Percentiles rank a stretch among this genome's conserved stretches.
These are phyloP conservation scores for Globisporangium lucens DNA, from an alignment of 352 stramenopile species.

Conservation along the genomic window DNA sequence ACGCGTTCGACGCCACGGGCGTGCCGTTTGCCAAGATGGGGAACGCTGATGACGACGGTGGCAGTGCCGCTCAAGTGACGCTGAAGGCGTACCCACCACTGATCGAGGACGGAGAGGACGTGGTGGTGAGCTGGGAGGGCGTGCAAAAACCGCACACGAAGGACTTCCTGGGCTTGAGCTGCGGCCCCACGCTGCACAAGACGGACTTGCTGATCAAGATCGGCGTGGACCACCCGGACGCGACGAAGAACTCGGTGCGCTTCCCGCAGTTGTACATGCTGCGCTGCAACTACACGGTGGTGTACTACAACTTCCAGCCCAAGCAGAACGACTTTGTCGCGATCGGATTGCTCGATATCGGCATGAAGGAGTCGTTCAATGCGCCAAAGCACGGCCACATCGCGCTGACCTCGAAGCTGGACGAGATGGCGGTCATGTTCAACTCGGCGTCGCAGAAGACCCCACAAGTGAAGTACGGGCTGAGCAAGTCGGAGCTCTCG, in stretches of 20 bases:
- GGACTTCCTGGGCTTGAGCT: conserved; percentile 73
- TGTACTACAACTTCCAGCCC: conserved; percentile 50
- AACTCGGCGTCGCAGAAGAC: conserved; percentile 56
- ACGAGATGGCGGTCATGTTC: conserved; percentile 69
- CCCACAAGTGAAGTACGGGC: conserved; percentile 43
- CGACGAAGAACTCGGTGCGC: conserved; percentile 35
- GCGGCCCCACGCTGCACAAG: conserved; percentile 44
- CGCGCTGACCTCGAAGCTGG: conserved; percentile 44
- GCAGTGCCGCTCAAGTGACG: background rate
- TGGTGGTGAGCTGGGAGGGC: conserved; percentile 66
- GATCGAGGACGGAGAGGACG: conserved; percentile 63
- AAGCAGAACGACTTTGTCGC: conserved; percentile 18
- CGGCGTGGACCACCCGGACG: conserved; percentile 49
- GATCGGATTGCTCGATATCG: conserved; percentile 33
- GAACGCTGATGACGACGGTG: too few relatives aligned
- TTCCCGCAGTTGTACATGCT: conserved; percentile 73
- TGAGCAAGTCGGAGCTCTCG: conserved; percentile 23
- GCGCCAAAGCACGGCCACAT: conserved; percentile 72
- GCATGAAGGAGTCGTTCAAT: conserved; percentile 50
- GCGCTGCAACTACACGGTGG: conserved; percentile 59
- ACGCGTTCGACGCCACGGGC: background rate
- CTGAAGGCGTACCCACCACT: conserved; percentile 19
- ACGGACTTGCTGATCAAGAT: conserved; percentile 51
- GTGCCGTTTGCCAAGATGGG: conserved; percentile 1
- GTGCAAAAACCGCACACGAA: conserved; percentile 41